Conservation (phyloP, 495 filamentous ascomycete genomes). For the Glutinoglossum americanum region DNA sequence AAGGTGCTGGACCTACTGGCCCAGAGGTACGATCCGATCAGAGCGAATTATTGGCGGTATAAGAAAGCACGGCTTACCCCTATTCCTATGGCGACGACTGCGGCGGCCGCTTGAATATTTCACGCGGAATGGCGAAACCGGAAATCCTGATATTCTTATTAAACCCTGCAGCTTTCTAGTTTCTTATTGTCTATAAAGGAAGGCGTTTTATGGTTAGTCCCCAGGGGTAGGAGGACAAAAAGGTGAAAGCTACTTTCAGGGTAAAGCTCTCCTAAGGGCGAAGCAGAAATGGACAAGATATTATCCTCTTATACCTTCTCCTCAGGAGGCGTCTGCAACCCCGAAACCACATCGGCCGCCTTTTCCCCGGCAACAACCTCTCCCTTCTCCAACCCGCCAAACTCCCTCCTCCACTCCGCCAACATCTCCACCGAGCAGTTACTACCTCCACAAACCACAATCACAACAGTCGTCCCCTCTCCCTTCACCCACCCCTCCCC, state of each 20-base stretch:
- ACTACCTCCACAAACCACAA: conserved; percentile 72
- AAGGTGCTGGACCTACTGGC: conserved; percentile 50
- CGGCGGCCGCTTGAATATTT: no score
- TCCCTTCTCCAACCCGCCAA: conserved; percentile 12
- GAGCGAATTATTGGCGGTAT: no score
- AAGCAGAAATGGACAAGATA: background rate
- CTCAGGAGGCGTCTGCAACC: background rate
- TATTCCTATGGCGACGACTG: no score
- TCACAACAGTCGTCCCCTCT: conserved; percentile 46
- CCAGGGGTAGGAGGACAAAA: conserved; percentile 88
- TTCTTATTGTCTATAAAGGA: no score
- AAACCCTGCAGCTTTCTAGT: no score
- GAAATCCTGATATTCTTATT: no score
- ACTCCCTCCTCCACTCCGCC: conserved; percentile 36
- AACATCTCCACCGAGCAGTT: conserved; percentile 50
- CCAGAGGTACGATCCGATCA: no score
- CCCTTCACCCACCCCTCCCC: conserved; percentile 35
- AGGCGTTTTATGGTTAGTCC: no score
- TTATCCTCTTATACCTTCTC: background rate
- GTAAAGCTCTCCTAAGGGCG: background rate
- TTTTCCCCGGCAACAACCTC: conserved; percentile 1
- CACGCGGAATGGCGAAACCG: no score
- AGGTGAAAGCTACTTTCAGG: conserved; percentile 17
- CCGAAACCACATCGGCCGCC: background rate
- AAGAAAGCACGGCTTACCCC: no score